Evolutionary conservation across 2,329 filamentous ascomycete species (phyloP).

Genomic region (Mariannaea elegans): DNA sequence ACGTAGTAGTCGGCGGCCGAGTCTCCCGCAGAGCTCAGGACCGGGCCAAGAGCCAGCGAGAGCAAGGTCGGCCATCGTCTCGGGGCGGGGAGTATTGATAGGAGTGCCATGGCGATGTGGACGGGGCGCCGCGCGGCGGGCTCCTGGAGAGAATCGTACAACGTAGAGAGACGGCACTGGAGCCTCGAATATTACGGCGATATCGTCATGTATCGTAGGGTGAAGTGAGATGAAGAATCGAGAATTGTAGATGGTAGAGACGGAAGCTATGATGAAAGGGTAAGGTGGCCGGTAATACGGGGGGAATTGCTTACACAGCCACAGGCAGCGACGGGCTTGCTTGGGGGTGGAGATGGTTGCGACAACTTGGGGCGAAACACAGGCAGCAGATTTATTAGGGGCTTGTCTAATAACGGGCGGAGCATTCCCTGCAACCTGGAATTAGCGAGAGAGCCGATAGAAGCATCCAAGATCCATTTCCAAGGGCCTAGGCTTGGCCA

Average conservation of each 20-base stretch:
- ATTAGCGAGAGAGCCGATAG: too few relatives aligned
- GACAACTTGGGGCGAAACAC: constrained; percentile 11
- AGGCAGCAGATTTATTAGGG: constrained; percentile 2
- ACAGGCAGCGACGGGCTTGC: not conserved
- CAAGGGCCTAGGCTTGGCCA: not conserved
- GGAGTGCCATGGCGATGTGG: constrained; percentile 39
- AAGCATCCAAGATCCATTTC: too few relatives aligned
- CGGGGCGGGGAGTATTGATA: constrained; percentile 34
- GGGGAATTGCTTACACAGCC: constrained; percentile 1
- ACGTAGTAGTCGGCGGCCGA: constrained; percentile 85
- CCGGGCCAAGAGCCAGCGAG: constrained; percentile 54
- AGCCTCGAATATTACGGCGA: constrained; percentile 17
- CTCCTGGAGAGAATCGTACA: constrained; percentile 9
- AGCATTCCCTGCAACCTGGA: constrained; percentile 4
- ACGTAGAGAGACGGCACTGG: constrained; percentile 14
- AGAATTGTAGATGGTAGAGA: constrained; percentile 7
- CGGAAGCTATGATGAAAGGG: constrained; percentile 17
- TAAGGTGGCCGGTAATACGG: constrained; percentile 22
- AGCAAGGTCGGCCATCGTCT: constrained; percentile 45
- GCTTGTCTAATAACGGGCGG: not conserved
- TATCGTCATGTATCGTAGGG: constrained; percentile 10
- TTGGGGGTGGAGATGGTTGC: not conserved
- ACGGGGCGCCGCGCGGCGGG: constrained; percentile 26
- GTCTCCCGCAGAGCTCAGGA: constrained; percentile 43
- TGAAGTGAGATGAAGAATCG: not conserved